Percentiles rank a stretch among this genome's conserved stretches.
phyloP scores from a whole-genome alignment of 2,329 filamentous ascomycete species.

The Colletotrichum agaves region DNA sequence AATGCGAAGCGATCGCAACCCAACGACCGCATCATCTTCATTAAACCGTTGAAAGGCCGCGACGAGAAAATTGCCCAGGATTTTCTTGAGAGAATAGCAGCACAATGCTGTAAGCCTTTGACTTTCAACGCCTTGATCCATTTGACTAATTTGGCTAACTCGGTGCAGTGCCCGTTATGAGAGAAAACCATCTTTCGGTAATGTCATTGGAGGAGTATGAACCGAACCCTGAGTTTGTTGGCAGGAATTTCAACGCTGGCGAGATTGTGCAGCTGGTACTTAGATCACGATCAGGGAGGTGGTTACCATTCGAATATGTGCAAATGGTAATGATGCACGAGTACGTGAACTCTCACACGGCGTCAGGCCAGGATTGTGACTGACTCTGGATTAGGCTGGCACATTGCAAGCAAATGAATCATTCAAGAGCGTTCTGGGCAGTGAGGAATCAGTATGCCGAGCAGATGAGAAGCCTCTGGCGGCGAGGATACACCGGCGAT shows the following conservation, averaged over 20 bases:
- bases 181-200: constrained; percentile 70
- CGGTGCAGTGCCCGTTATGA: constrained; percentile 73
- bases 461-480: constrained; percentile 78
- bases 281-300: constrained; percentile 71
- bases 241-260: constrained; percentile 90
- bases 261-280: constrained; percentile 89
- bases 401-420: constrained; percentile 93
- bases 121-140: neutral
- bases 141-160: neutral
- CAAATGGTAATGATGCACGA: constrained; percentile 98
- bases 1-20: constrained; percentile 81
- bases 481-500: constrained; percentile 78
- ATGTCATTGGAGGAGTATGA: constrained; percentile 84
- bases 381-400: constrained; percentile 66
- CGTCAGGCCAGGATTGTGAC: neutral
- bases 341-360: constrained; percentile 42
- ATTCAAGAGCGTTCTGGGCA: constrained; percentile 82
- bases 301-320: constrained; percentile 85
- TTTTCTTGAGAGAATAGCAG: constrained; percentile 81
- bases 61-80: constrained; percentile 72
- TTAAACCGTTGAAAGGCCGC: constrained; percentile 78
- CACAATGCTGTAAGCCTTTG: constrained; percentile 72
- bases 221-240: constrained; percentile 84
- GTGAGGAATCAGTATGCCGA: constrained; percentile 78
- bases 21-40: constrained; percentile 84